phyloP scores from a whole-genome alignment of 2,329 filamentous ascomycete species.

The Trichothecium roseum region DNA sequence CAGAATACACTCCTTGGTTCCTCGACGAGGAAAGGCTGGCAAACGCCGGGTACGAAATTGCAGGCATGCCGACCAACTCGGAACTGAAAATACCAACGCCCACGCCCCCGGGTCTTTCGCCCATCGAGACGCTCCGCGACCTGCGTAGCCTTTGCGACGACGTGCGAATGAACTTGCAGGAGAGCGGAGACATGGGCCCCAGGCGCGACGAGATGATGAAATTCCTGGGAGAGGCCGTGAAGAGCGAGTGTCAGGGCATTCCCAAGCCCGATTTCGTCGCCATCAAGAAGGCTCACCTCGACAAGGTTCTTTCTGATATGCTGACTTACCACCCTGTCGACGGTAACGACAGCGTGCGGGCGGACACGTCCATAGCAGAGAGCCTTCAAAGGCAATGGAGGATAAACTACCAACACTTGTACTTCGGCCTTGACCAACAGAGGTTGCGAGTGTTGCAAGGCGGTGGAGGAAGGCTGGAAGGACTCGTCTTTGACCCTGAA shows the following conservation, averaged over 20 bases:
- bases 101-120: too few species aligned
- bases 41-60: too few species aligned
- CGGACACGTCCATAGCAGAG: slow-evolving; percentile 24
- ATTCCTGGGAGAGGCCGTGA: slow-evolving; percentile 27
- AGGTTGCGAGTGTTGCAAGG: slow-evolving; percentile 26
- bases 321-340: slow-evolving; percentile 17
- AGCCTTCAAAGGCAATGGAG: slow-evolving; percentile 32
- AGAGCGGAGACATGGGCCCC: slow-evolving; percentile 18
- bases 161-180: slow-evolving; percentile 23
- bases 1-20: too few species aligned
- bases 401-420: slow-evolving; percentile 30
- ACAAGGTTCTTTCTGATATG: slow-evolving; percentile 34
- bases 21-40: too few species aligned
- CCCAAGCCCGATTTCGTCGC: slow-evolving; percentile 26
- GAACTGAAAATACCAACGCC: too few species aligned
- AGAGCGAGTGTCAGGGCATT: slow-evolving; percentile 23
- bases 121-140: too few species aligned
- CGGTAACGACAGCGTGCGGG: slow-evolving; percentile 17
- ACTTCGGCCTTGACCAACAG: slow-evolving; percentile 34
- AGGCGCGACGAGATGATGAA: slow-evolving; percentile 23
- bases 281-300: slow-evolving; percentile 26
- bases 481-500: slow-evolving; percentile 26
- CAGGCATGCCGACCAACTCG: too few species aligned
- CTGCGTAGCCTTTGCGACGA: slow-evolving; percentile 28
- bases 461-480: slow-evolving; percentile 25